A percentile compares a stretch with the other conserved stretches of the same genome.
Conservation (phyloP, 2,329 filamentous ascomycete genomes). For the Cercospora sp. region DNA sequence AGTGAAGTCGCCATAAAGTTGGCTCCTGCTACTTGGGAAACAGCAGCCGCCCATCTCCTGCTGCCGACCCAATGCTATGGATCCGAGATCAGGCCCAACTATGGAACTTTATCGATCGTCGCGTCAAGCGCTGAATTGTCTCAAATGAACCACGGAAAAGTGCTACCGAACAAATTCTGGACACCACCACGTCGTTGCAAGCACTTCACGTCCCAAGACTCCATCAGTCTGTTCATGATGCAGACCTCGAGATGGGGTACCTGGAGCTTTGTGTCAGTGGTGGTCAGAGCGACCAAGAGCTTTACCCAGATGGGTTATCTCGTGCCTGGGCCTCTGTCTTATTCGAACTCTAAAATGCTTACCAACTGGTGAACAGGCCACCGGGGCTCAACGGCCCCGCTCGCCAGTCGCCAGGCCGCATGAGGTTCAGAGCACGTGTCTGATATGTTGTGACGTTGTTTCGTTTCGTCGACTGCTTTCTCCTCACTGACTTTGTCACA, state of each 20-base stretch:
- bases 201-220: background rate
- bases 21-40: slow-evolving; percentile 12
- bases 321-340: slow-evolving; percentile 1
- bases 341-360: slow-evolving; percentile 19
- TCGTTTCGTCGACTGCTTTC: background rate
- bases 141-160: background rate
- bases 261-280: background rate
- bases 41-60: slow-evolving; percentile 8
- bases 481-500: background rate
- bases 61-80: slow-evolving; percentile 13
- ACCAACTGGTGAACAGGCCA: slow-evolving; percentile 9
- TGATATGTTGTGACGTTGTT: background rate
- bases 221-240: background rate
- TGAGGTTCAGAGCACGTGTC: slow-evolving; percentile 20
- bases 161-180: background rate
- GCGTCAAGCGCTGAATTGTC: slow-evolving; percentile 5
- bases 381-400: slow-evolving; percentile 21
- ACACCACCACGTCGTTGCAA: background rate
- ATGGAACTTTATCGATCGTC: slow-evolving; percentile 16
- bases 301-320: slow-evolving; percentile 8
- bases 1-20: slow-evolving; percentile 20
- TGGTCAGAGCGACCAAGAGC: background rate
- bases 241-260: background rate
- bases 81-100: slow-evolving; percentile 11
- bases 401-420: slow-evolving; percentile 18